Base-by-base conservation (phyloP, 306 rosid species). In the Ammopiptanthus mongolicus region DNA sequence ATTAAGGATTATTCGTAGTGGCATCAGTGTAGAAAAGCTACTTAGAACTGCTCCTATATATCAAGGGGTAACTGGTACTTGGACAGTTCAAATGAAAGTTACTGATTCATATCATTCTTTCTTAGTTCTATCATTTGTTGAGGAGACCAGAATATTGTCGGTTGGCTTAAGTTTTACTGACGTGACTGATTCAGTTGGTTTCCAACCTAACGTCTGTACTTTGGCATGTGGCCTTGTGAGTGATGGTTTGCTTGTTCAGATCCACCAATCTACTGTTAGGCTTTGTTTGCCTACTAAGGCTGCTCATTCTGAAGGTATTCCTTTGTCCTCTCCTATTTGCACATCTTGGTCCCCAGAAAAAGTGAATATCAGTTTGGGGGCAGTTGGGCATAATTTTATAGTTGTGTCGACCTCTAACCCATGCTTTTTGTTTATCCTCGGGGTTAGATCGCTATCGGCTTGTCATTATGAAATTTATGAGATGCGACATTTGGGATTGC, bases 331-430 rank as follows among this genome's bases (percentile, higher is more conserved):
- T 86, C 98, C 98, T 65, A 84, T 88, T 71, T 90, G 84, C 85
- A 78, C 91, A 36, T 88, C 91, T 77, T 94, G 98, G 98, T 81
- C 71, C 75, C 97, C 96, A 22, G 80, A 78, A 58, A 82, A 87
- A 58, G 67, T 81, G 83, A 87, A 82, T 81, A 90, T 94, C 79
- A 94, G 88, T 86, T 86, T 91, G 86, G 98, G 98, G 78, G 98
- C 94, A 59, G 95, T 94, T 84, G 97, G 98, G 44, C 86, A 87
- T 81, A 83, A 91, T 86, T 81, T 91, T 69, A 75, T 94, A 39
- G 90, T 91, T 73, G 97, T 94, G 75, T 94, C 97, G 68, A 91
- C 98, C 64, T 94, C 96, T 80, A 94, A 83, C 84, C 98, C 98
- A 15, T 94, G 91, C 72, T 65, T 91, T 81, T 79, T 94, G 65